Evolutionary conservation across 2,329 filamentous ascomycete genomes (phyloP).

Genomic region (Fusarium secorum): DNA sequence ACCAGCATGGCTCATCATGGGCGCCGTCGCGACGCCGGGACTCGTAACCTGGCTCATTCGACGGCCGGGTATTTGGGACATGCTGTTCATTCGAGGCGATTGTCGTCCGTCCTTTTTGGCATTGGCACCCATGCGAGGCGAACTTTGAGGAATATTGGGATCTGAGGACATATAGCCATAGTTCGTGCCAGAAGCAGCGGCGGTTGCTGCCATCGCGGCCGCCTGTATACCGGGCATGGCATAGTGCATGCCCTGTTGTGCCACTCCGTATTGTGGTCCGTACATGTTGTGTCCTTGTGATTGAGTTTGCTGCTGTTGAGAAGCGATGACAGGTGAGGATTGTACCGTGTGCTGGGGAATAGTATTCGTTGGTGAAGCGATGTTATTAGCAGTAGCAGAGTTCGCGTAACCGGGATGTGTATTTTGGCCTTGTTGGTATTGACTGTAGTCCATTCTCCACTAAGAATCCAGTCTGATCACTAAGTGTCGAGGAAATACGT

Average conservation of each 20-base stretch:
- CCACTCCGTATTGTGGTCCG: slow-evolving; percentile 77
- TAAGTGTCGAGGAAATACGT: slow-evolving; percentile 40
- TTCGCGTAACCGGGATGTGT: slow-evolving; percentile 71
- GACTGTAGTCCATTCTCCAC: slow-evolving; percentile 76
- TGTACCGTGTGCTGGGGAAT: slow-evolving; percentile 73
- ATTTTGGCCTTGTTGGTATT: slow-evolving; percentile 72
- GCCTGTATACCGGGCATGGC: slow-evolving; percentile 84
- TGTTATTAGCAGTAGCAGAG: slow-evolving; percentile 62
- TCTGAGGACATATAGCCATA: slow-evolving; percentile 79
- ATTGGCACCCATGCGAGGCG: slow-evolving; percentile 80
- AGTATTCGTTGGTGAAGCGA: slow-evolving; percentile 77
- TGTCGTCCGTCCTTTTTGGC: slow-evolving; percentile 75
- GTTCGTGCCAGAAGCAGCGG: slow-evolving; percentile 84
- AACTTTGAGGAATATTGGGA: slow-evolving; percentile 72
- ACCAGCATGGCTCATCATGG: slow-evolving; percentile 75
- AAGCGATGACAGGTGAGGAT: slow-evolving; percentile 80
- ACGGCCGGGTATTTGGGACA: slow-evolving; percentile 66
- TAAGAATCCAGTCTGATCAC: slow-evolving; percentile 41
- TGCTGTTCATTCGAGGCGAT: slow-evolving; percentile 77
- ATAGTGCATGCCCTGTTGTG: slow-evolving; percentile 78
- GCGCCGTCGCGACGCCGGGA: slow-evolving; percentile 75
- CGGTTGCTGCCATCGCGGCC: slow-evolving; percentile 90
- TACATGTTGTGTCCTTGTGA: slow-evolving; percentile 80
- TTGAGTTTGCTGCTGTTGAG: slow-evolving; percentile 72
- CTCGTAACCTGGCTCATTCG: slow-evolving; percentile 81